These are phyloP conservation scores for Paramecium bursaria DNA, from an alignment of 73 alveolate genomes.

Conservation along the genomic window DNA sequence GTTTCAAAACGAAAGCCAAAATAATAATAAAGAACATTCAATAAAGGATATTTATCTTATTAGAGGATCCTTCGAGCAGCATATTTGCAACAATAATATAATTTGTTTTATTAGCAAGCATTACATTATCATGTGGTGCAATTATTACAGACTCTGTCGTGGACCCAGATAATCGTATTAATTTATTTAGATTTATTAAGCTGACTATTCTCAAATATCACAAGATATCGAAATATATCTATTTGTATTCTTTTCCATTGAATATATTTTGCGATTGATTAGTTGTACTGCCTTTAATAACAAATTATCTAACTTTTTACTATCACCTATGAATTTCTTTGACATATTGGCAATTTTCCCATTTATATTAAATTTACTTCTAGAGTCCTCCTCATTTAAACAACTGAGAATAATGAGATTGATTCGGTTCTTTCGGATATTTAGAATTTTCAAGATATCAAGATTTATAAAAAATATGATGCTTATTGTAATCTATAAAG, in stretches of 20 bases:
- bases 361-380: not conserved
- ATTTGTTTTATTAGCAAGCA: slow-evolving; percentile 9
- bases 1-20: slow-evolving; percentile 1
- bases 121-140: slow-evolving; percentile 7
- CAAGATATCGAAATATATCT: slow-evolving; percentile 22
- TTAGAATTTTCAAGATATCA: slow-evolving; percentile 23
- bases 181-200: not conserved
- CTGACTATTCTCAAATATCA: not conserved
- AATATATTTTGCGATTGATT: slow-evolving; percentile 19
- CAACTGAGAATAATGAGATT: slow-evolving; percentile 40
- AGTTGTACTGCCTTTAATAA: slow-evolving; percentile 53
- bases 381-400: not conserved
- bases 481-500: slow-evolving; percentile 34
- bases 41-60: slow-evolving; percentile 21
- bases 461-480: slow-evolving; percentile 22
- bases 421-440: slow-evolving; percentile 27
- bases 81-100: slow-evolving; percentile 7
- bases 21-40: slow-evolving; percentile 8
- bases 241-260: slow-evolving; percentile 24
- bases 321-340: slow-evolving; percentile 38
- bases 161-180: not conserved
- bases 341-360: slow-evolving; percentile 45
- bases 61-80: slow-evolving; percentile 41
- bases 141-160: slow-evolving; percentile 24
- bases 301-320: not conserved